These are phyloP conservation scores for Delphinella strobiligena DNA, from an alignment of 2,329 filamentous ascomycete species.

Conservation along the genomic window DNA sequence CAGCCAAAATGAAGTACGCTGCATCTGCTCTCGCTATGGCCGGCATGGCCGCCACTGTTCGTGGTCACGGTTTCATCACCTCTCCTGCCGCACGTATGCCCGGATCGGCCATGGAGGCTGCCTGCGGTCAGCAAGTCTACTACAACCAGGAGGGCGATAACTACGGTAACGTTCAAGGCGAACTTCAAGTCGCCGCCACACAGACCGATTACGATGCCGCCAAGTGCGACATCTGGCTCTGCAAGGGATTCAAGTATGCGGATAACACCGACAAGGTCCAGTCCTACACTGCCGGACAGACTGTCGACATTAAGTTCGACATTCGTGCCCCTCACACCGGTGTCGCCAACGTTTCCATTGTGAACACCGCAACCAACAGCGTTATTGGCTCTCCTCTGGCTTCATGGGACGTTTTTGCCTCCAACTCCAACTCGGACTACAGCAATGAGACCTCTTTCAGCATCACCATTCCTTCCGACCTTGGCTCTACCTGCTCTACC, in stretches of 20 bases:
- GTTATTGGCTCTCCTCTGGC: conserved; percentile 43
- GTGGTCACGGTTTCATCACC: conserved; percentile 42
- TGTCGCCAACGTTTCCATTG: conserved; percentile 46
- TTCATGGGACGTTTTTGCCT: conserved; percentile 44
- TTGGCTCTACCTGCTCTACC: conserved; percentile 33
- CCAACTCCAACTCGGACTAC: conserved; percentile 30
- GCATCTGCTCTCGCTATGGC: conserved; percentile 30
- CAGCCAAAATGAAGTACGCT: conserved; percentile 21
- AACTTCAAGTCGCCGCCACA: conserved; percentile 36
- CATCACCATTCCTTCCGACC: conserved; percentile 41
- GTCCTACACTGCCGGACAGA: conserved; percentile 38
- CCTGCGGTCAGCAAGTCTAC: conserved; percentile 44
- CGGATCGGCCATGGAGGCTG: conserved; percentile 37
- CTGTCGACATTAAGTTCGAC: conserved; percentile 33
- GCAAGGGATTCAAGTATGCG: conserved; percentile 46
- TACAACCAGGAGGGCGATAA: conserved; percentile 41
- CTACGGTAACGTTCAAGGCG: conserved; percentile 46
- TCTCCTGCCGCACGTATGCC: conserved; percentile 37
- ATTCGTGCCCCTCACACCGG: conserved; percentile 44
- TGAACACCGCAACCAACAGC: conserved; percentile 40
- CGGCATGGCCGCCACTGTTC: conserved; percentile 33
- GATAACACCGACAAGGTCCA: conserved; percentile 44
- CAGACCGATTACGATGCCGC: conserved; percentile 38
- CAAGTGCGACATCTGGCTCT: conserved; percentile 41
- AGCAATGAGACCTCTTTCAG: conserved; percentile 37